Percentiles rank a stretch among this genome's conserved stretches.
These are phyloP conservation scores for Pleurotus djamor DNA, from an alignment of 768 basidiomycete genomes.

Conservation along the genomic window DNA sequence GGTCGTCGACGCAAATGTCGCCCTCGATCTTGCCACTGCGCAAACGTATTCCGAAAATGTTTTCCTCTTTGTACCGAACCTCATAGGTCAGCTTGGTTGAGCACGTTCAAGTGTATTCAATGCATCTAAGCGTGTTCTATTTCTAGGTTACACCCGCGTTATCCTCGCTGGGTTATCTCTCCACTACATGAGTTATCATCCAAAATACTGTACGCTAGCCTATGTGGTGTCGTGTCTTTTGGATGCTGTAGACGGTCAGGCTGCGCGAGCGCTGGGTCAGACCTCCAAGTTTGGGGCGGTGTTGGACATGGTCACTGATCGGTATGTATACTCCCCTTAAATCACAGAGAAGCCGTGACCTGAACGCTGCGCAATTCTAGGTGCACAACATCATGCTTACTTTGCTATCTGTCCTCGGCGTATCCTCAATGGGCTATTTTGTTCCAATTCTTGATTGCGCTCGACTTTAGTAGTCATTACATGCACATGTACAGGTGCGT, in stretches of 20 bases:
- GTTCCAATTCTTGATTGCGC: constrained; percentile 94
- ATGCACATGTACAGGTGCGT: constrained; percentile 99
- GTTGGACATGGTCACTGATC: constrained; percentile 98
- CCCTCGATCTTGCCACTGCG: constrained; percentile 83
- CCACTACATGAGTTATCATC: constrained; percentile 93
- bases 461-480: constrained; percentile 98
- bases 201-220: constrained; percentile 85
- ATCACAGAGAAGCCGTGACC: background rate
- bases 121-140: constrained; percentile 3
- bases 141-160: constrained; percentile 83
- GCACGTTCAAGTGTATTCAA: background rate
- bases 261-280: constrained; percentile 84
- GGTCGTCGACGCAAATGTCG: constrained; percentile 80
- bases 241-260: constrained; percentile 94
- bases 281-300: constrained; percentile 97
- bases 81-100: constrained; percentile 69
- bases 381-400: constrained; percentile 93
- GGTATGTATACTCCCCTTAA: constrained; percentile 46
- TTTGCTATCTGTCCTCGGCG: constrained; percentile 90
- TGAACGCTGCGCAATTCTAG: constrained; percentile 33
- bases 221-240: constrained; percentile 91
- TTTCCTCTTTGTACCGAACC: constrained; percentile 94
- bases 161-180: constrained; percentile 87
- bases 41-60: constrained; percentile 93
- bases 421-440: constrained; percentile 83